Conservation (phyloP, 2,329 filamentous ascomycete genomes). For the Neobulgaria alba region DNA sequence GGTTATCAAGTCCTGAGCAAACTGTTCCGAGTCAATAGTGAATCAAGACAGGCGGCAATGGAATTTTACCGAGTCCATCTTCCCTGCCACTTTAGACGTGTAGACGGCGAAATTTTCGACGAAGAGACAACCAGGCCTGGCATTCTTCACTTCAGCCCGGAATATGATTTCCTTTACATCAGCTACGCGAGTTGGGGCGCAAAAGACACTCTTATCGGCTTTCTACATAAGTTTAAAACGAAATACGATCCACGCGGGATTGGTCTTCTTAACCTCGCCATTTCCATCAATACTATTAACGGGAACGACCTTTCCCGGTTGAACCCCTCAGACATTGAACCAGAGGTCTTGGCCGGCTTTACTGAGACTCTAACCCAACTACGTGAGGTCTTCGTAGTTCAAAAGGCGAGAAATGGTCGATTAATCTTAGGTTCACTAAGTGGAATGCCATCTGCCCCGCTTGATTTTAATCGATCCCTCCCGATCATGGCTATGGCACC, state of each 20-base stretch:
- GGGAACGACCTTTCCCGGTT: neutral
- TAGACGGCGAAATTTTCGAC: neutral
- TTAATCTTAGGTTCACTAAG: neutral
- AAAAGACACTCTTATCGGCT: neutral
- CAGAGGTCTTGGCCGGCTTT: neutral
- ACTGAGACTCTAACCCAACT: neutral
- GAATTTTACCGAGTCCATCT: constrained; percentile 4
- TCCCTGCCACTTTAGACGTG: constrained; percentile 1
- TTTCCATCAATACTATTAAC: neutral
- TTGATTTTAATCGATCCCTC: neutral
- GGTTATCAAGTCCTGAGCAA: constrained; percentile 4
- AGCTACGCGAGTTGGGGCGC: neutral
- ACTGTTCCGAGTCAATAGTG: constrained; percentile 1
- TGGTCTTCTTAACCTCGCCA: neutral
- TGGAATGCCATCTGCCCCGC: neutral
- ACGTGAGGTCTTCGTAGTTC: neutral
- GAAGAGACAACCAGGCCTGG: neutral
- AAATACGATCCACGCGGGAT: neutral
- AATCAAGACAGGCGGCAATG: constrained; percentile 3
- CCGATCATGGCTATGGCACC: neutral
- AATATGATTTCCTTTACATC: constrained; percentile 4
- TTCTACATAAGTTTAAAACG: neutral
- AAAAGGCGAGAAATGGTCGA: neutral
- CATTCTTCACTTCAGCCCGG: constrained; percentile 4
- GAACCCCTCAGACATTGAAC: neutral